Evolutionary conservation across 352 stramenopile genomes (phyloP).

Genomic region (Lagenidium giganteum): DNA sequence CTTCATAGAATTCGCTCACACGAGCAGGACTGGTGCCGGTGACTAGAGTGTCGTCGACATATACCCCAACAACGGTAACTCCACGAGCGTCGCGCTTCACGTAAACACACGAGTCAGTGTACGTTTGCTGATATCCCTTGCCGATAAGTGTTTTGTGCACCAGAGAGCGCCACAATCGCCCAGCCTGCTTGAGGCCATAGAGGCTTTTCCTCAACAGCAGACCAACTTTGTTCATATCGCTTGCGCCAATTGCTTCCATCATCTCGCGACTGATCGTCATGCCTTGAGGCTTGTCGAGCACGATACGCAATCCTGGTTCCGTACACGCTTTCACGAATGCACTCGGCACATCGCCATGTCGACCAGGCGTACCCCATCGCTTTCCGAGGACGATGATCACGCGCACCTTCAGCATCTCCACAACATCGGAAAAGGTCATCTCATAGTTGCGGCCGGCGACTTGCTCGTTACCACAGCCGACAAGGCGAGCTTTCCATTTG

Average conservation of each 20-base stretch:
- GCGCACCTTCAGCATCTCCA: constrained; percentile 20
- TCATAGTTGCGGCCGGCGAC: constrained; percentile 15
- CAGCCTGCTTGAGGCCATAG: constrained; percentile 27
- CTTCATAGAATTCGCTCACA: constrained; percentile 10
- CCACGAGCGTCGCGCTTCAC: background rate
- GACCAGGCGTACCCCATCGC: constrained; percentile 14
- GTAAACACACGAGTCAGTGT: constrained; percentile 24
- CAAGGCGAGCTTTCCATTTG: constrained; percentile 14
- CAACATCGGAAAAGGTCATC: constrained; percentile 18
- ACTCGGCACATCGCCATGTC: constrained; percentile 25
- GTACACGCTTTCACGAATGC: constrained; percentile 23
- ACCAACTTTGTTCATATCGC: background rate
- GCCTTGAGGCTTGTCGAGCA: constrained; percentile 10
- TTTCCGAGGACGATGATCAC: constrained; percentile 9
- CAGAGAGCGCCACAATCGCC: constrained; percentile 19
- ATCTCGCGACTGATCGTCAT: constrained; percentile 11
- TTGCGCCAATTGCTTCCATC: constrained; percentile 5
- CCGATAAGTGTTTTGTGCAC: constrained; percentile 15
- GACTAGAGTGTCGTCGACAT: constrained; percentile 27
- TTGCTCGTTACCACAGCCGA: constrained; percentile 20
- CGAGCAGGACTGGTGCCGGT: constrained; percentile 1
- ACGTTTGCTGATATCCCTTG: constrained; percentile 12
- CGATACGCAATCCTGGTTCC: constrained; percentile 17
- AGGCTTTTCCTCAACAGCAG: constrained; percentile 17
- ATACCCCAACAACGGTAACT: constrained; percentile 10